Evolutionary conservation across 2,329 filamentous ascomycete species (phyloP).

Genomic region (Penicillium capsulatum): DNA sequence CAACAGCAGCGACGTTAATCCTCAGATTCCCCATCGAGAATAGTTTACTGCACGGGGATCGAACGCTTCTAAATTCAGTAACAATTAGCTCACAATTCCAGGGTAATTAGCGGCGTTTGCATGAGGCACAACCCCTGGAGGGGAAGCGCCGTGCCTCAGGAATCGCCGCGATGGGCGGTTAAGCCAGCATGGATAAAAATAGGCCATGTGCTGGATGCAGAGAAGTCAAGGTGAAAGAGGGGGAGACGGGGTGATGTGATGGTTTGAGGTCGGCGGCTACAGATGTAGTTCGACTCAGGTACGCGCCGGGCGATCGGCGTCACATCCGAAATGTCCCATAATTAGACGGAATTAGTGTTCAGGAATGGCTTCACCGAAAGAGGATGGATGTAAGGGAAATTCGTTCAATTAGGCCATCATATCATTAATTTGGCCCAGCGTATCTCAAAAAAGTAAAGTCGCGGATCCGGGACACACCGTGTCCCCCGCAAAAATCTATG

Average conservation of each 20-base stretch:
- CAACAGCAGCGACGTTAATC: conserved; percentile 26
- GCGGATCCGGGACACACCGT: too few species aligned
- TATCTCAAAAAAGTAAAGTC: background rate
- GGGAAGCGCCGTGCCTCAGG: conserved; percentile 17
- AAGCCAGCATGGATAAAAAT: conserved; percentile 21
- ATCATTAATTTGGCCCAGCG: too few species aligned
- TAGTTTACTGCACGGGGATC: conserved; percentile 23
- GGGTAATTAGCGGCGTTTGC: conserved; percentile 22
- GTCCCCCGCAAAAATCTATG: conserved; percentile 4
- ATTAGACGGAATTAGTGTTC: conserved; percentile 15
- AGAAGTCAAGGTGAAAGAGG: conserved; percentile 1
- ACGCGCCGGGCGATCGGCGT: conserved; percentile 21
- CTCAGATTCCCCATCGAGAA: conserved; percentile 24
- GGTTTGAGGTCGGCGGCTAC: conserved; percentile 20
- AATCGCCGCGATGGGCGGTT: conserved; percentile 20
- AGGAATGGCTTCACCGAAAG: background rate
- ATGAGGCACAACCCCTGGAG: background rate
- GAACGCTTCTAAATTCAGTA: conserved; percentile 28
- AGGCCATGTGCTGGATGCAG: conserved; percentile 16
- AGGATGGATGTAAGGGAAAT: too few species aligned
- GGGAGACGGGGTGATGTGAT: conserved; percentile 16
- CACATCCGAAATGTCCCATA: conserved; percentile 20
- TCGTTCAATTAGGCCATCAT: too few species aligned
- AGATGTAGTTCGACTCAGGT: conserved; percentile 20
- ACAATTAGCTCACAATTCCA: conserved; percentile 24